phyloP scores from a whole-genome alignment of 1,284 basidiomycete species.

The Trichosporon faecale region DNA sequence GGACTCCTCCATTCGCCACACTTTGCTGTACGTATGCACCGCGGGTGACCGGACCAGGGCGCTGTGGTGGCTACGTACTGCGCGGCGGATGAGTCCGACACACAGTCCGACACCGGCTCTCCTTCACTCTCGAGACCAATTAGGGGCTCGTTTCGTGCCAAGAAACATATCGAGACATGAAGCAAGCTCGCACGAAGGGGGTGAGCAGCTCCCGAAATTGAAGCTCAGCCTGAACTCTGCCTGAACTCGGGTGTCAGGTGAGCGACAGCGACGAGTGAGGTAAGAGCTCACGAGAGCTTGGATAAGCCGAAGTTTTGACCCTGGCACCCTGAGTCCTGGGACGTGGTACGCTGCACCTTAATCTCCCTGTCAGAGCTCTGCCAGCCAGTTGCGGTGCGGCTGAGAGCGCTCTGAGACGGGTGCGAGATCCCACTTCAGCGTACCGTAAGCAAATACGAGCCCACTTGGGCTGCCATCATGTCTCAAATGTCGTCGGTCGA shows the following conservation, averaged over 20 bases:
- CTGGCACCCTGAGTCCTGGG: background rate
- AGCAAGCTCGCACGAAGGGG: background rate
- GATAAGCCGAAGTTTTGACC: background rate
- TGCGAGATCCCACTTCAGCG: background rate
- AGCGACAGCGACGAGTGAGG: background rate
- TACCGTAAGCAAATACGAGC: background rate
- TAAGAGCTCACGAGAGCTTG: background rate
- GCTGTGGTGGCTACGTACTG: background rate
- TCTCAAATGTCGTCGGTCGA: background rate
- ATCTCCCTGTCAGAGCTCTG: no score
- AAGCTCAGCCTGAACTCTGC: background rate
- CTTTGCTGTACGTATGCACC: background rate
- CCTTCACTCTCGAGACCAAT: background rate
- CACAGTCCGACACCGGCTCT: no score
- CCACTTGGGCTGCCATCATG: background rate
- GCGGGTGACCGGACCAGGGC: background rate
- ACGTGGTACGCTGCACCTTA: background rate
- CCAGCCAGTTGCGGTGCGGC: no score
- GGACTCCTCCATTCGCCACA: no score
- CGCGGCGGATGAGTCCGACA: background rate
- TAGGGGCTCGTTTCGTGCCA: background rate
- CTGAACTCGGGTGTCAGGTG: no score
- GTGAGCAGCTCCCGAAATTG: background rate
- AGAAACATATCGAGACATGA: background rate
- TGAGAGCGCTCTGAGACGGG: no score